Conservation (phyloP, 192 early-diverging fungal genomes). For the Coemansia sp. region DNA sequence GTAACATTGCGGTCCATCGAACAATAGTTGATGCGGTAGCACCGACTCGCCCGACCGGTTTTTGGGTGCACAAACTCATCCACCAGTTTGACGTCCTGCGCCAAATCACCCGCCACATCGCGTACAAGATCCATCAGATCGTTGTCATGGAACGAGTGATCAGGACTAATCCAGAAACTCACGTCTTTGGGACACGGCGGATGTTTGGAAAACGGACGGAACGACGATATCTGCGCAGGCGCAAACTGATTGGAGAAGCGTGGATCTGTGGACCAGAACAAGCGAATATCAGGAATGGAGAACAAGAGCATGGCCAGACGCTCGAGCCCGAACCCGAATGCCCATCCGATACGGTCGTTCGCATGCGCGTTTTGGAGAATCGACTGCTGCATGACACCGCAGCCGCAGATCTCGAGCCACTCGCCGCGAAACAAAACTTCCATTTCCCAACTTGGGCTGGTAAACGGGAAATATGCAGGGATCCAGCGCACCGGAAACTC, state of each 20-base stretch:
- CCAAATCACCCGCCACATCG: slow-evolving; percentile 89
- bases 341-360: slow-evolving; percentile 87
- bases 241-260: slow-evolving; percentile 86
- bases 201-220: slow-evolving; percentile 86
- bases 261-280: slow-evolving; percentile 91
- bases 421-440: slow-evolving; percentile 90
- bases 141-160: slow-evolving; percentile 79
- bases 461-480: slow-evolving; percentile 93
- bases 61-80: slow-evolving; percentile 89
- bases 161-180: slow-evolving; percentile 78
- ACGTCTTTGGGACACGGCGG: slow-evolving; percentile 94
- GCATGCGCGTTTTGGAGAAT: slow-evolving; percentile 73
- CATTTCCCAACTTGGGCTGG: slow-evolving; percentile 95
- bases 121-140: slow-evolving; percentile 91
- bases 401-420: slow-evolving; percentile 94
- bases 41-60: slow-evolving; percentile 76
- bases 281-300: slow-evolving; percentile 90
- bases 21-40: slow-evolving; percentile 92
- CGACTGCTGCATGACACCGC: slow-evolving; percentile 86
- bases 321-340: slow-evolving; percentile 97
- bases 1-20: slow-evolving; percentile 97
- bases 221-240: slow-evolving; percentile 66
- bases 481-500: slow-evolving; percentile 89
- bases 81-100: slow-evolving; percentile 85
- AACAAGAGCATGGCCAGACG: slow-evolving; percentile 95